phyloP scores from a whole-genome alignment of 139 green algal species.

The Penium margaritaceum region DNA sequence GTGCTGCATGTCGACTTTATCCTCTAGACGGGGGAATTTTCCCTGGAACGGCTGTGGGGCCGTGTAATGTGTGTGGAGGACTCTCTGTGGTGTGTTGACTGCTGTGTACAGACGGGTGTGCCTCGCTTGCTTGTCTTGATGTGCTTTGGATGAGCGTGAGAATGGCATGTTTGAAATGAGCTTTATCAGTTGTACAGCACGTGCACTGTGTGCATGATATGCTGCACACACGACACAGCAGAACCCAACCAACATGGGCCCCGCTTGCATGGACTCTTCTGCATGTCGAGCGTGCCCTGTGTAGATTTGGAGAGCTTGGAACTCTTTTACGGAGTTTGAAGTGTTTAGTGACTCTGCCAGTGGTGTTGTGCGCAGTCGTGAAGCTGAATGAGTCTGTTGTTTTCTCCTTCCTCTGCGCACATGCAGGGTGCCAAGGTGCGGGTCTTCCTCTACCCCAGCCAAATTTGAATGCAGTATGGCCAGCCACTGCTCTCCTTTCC shows the following conservation, averaged over 20 bases:
- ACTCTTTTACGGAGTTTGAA: not conserved
- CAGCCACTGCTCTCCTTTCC: too few relatives aligned
- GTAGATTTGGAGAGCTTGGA: not conserved
- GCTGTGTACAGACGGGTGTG: too few relatives aligned
- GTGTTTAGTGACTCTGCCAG: not conserved
- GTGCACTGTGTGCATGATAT: too few relatives aligned
- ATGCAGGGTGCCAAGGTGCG: slow-evolving; percentile 37
- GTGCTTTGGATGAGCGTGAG: not conserved
- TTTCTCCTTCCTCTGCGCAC: not conserved
- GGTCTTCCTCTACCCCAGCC: slow-evolving; percentile 39
- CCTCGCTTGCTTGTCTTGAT: not conserved
- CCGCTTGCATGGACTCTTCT: too few relatives aligned
- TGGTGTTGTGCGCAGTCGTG: not conserved
- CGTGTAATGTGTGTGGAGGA: not conserved
- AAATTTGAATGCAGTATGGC: too few relatives aligned
- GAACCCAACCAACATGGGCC: too few relatives aligned
- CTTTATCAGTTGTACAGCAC: not conserved
- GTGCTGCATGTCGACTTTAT: too few relatives aligned
- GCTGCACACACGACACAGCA: too few relatives aligned
- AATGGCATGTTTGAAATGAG: not conserved
- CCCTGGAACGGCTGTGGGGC: not conserved
- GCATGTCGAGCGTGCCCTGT: too few relatives aligned
- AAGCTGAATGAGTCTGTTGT: not conserved
- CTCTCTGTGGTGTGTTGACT: not conserved
- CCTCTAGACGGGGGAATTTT: too few relatives aligned